A percentile compares a stretch with the other conserved stretches of the same genome.
Conservation (phyloP, 2,329 filamentous ascomycete genomes). For the Alternaria arbusti region DNA sequence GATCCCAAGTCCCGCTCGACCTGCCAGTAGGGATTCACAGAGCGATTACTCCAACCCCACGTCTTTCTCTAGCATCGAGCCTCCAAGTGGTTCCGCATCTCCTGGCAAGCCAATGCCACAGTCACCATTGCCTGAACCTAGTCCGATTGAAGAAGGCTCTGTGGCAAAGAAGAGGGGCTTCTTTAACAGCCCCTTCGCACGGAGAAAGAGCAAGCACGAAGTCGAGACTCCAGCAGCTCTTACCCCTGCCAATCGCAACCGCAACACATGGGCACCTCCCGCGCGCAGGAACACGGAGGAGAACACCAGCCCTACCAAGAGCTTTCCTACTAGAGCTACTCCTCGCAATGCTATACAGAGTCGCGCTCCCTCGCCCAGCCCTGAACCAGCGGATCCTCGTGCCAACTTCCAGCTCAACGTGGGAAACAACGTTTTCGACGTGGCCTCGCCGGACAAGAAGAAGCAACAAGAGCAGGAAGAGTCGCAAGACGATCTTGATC, state of each 20-base stretch:
- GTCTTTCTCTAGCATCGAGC: constrained; percentile 86
- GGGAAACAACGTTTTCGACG: constrained; percentile 94
- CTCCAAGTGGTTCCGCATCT: constrained; percentile 74
- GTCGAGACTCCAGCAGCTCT: constrained; percentile 63
- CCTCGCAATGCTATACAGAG: constrained; percentile 36
- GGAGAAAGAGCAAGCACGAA: constrained; percentile 83
- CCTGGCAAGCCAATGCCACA: constrained; percentile 66
- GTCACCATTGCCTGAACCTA: constrained; percentile 28
- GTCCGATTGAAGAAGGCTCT: constrained; percentile 49
- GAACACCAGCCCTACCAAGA: constrained; percentile 54
- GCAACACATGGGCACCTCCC: constrained; percentile 62
- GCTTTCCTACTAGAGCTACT: constrained; percentile 33
- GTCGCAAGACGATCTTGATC: constrained; percentile 72
- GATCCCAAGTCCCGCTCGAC: constrained; percentile 71
- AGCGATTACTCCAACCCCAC: constrained; percentile 92
- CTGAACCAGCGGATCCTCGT: constrained; percentile 86
- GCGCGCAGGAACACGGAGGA: constrained; percentile 48
- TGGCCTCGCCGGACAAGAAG: constrained; percentile 75
- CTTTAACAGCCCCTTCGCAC: constrained; percentile 88
- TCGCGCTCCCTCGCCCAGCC: constrained; percentile 51
- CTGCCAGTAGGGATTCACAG: constrained; percentile 83
- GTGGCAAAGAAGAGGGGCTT: constrained; percentile 80
- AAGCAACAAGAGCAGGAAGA: constrained; percentile 51
- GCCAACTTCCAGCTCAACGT: constrained; percentile 93
- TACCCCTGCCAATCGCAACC: constrained; percentile 47